Base-by-base conservation (phyloP, 1,284 basidiomycete genomes). In the Inonotus hispidus region DNA sequence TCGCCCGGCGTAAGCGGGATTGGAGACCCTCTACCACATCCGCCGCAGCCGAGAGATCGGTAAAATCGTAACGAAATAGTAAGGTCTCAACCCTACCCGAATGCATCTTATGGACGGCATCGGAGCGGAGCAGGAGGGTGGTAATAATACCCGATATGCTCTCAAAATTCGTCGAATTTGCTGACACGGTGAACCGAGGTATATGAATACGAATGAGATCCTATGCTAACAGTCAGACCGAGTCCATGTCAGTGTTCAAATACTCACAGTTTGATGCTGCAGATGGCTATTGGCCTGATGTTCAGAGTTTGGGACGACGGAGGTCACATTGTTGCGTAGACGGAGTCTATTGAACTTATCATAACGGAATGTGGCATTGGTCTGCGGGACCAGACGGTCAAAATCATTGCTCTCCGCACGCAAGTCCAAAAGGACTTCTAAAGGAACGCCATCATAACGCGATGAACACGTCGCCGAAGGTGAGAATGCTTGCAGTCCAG, bases 301-400 rank as follows among this genome's bases (percentile, higher is more conserved):
- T 56, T 67, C 66, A n/a, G 69, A 66, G 53, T 77, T 70, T 39
- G 73, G 72, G 63, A 74, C 63, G 63, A 79, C 73, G 57, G 83
- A 80, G 43, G 83, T 83, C 5, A 84, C 75, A 62, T 84, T 87
- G 68, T 88, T 92, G 46, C 90, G 85, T 55, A 97, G 76, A 29
- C 94, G 87, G 11, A 96, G 81, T 52, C 90, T 85, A 72, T 99
- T 98, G 79, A 98, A 98, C 72, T 93, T 94, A 79, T 99, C 96
- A 71, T 95, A 93, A 58, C 89, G 87, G 66, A 97, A 82, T 1
- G 82, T 86, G 3, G 92, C 92, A 66, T 93, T 87, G 0, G 95
- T 94, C 71, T 93, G 91, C 7, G 92, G 90, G 1, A 98, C 89
- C 47, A 99, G 82, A 1, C 95, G 88, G 68, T 96, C 92, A 71